Evolutionary conservation across 176 grass and related monocot genomes (phyloP).

Genomic region (Thinopyrum elongatum): DNA sequence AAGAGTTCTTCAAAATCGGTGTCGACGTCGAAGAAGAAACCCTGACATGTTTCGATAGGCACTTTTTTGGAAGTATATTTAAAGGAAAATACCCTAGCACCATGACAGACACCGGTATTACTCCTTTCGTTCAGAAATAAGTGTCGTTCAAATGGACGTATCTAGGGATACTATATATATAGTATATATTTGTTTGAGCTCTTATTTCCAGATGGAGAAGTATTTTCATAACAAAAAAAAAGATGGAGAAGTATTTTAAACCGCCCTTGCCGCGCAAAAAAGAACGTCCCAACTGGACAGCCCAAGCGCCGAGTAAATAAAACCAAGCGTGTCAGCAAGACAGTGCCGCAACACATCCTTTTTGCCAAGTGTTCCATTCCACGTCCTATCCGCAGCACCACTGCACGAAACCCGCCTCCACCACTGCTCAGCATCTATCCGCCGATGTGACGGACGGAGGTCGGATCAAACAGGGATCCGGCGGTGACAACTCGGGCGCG

Average conservation of each 20-base stretch:
- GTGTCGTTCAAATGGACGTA: too few species aligned
- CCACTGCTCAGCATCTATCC: background rate
- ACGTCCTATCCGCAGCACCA: background rate
- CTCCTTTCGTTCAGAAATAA: too few species aligned
- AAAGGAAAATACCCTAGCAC: too few species aligned
- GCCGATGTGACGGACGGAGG: background rate
- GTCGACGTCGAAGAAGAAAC: too few species aligned
- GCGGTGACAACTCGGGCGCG: background rate
- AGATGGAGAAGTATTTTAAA: background rate
- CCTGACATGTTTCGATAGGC: too few species aligned
- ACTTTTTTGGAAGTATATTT: too few species aligned
- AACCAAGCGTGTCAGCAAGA: background rate
- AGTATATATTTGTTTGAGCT: too few species aligned
- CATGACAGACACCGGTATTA: background rate
- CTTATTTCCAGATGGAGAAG: too few species aligned
- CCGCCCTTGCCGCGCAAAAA: background rate
- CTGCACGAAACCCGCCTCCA: background rate
- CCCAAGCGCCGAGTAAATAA: background rate
- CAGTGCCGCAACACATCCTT: constrained; percentile 11
- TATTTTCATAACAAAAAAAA: too few species aligned
- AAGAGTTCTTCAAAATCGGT: too few species aligned
- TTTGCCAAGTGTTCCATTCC: constrained; percentile 4
- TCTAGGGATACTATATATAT: too few species aligned
- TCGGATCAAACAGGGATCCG: background rate
- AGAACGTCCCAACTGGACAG: too few species aligned